Base-by-base conservation (phyloP, 2,329 filamentous ascomycete genomes). In the Neonectria punicea region DNA sequence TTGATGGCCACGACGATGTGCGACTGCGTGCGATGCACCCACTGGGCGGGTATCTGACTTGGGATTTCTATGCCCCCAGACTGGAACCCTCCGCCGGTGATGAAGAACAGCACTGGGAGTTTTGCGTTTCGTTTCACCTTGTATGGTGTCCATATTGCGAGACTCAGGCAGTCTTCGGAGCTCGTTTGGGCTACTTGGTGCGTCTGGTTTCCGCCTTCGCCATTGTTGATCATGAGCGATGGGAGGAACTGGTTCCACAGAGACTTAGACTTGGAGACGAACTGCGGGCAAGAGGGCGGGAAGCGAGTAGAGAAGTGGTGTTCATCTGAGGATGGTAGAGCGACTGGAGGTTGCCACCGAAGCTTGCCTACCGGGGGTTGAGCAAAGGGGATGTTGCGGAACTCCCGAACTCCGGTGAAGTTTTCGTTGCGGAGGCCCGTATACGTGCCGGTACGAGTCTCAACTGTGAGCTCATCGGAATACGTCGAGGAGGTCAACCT, bases 61-160 rank as follows among this genome's bases (percentile, higher is more conserved):
- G 75, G 76, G 0, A 74, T 67, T 18, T 78, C 66, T 28, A 61
- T 63, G 34, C 75, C 75, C 8, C 75, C 75, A 2, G 66, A 67
- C 20, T 61, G 56, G 58, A 76, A 75, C 13, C 70, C 75, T 7
- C 76, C 76, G 18, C 75, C 76, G 53, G 74, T 72, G 25, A 75
- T 66, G 58, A 62, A 72, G 44, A 70, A 63, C 14, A 70, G 36
- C 16, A 70, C 69, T 1, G 67, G 67, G 2, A 71, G 61, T 28
- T 83, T 84, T 3, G 79, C 76, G 14, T 73, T 72, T 0, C 78
- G 57, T 2, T 69, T 78, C 1, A 80, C 80, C 1, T 80, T 80
- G 1, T 78, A 63, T 1, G 85, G 85, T n/a, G 82, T 77, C 14
- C 79, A 75, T 5, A 86, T 75, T 53, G 81, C 81, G 22, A 86